Evolutionary conservation across 495 filamentous ascomycete genomes (phyloP).

Genomic region (Hyaloscypha finlandica): DNA sequence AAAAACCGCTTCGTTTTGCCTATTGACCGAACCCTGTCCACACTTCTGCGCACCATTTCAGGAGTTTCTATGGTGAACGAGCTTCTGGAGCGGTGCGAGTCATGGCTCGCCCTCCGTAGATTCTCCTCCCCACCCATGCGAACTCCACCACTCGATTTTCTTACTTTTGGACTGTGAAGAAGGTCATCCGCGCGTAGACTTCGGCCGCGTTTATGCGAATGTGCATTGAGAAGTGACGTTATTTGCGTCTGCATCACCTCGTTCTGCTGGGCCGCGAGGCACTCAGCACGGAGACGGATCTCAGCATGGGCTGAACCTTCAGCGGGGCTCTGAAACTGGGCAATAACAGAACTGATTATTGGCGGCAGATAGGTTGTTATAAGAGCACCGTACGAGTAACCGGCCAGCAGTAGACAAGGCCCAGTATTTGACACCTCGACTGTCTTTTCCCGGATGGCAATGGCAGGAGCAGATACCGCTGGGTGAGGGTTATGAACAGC

Average conservation of each 20-base stretch:
- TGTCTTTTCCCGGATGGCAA: not conserved
- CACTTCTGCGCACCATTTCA: constrained; percentile 28
- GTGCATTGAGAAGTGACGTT: constrained; percentile 11
- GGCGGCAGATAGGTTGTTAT: constrained; percentile 72
- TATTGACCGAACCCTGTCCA: constrained; percentile 30
- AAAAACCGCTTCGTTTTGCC: constrained; percentile 5
- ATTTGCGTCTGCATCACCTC: constrained; percentile 45
- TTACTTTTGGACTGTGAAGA: constrained; percentile 23
- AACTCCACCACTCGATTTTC: constrained; percentile 24
- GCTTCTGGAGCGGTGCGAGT: constrained; percentile 23
- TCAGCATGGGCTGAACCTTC: constrained; percentile 59
- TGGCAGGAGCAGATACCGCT: not conserved
- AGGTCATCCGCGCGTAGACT: constrained; percentile 18
- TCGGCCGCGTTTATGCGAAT: constrained; percentile 12
- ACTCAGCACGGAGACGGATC: constrained; percentile 66
- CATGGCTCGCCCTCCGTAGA: constrained; percentile 30
- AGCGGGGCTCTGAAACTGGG: constrained; percentile 54
- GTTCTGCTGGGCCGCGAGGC: constrained; percentile 58
- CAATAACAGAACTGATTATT: constrained; percentile 53
- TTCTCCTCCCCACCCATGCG: constrained; percentile 32
- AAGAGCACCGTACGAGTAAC: constrained; percentile 92
- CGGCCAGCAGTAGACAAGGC: constrained; percentile 62
- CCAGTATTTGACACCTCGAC: not conserved
- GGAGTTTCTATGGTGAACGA: constrained; percentile 28
- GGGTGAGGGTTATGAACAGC: not conserved